phyloP scores from a whole-genome alignment of 2,329 filamentous ascomycete genomes.

The Arthroderma uncinatum region DNA sequence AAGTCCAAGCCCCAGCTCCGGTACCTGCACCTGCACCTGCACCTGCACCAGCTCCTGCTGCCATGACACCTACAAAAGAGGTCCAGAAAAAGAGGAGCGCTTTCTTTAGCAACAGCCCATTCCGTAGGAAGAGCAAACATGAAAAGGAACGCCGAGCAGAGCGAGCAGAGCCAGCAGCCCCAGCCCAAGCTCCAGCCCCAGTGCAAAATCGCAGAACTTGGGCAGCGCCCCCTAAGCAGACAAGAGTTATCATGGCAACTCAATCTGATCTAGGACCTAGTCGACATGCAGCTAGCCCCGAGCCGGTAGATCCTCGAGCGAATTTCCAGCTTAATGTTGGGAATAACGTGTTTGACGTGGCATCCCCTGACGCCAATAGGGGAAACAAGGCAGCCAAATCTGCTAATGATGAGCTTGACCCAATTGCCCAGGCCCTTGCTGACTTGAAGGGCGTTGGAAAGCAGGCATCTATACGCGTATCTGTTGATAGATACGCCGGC shows the following conservation, averaged over 20 bases:
- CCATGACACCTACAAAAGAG: conserved; percentile 51
- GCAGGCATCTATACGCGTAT: conserved; percentile 68
- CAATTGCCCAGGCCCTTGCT: conserved; percentile 82
- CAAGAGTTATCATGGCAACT: conserved; percentile 13
- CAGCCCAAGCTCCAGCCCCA: conserved; percentile 28
- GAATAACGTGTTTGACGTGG: conserved; percentile 90
- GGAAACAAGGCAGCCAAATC: conserved; percentile 29
- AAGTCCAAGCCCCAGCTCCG: neutral
- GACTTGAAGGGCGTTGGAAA: conserved; percentile 84
- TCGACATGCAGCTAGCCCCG: conserved; percentile 48
- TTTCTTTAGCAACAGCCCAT: conserved; percentile 90
- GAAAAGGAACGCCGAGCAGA: conserved; percentile 48
- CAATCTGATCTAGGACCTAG: conserved; percentile 16
- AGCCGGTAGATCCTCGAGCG: conserved; percentile 81
- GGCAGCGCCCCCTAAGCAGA: conserved; percentile 23
- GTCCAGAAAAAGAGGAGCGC: conserved; percentile 62
- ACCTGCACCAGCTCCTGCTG: conserved; percentile 24
- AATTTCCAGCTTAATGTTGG: conserved; percentile 90
- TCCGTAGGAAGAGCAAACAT: conserved; percentile 78
- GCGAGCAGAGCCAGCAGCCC: conserved; percentile 24
- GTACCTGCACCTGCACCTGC: conserved; percentile 25
- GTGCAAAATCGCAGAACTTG: conserved; percentile 42
- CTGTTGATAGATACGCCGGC: conserved; percentile 93
- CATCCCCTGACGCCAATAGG: conserved; percentile 54
- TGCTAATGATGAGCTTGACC: conserved; percentile 58